Evolutionary conservation across 2,329 filamentous ascomycete species (phyloP).

Genomic region (Cytospora piceicola): DNA sequence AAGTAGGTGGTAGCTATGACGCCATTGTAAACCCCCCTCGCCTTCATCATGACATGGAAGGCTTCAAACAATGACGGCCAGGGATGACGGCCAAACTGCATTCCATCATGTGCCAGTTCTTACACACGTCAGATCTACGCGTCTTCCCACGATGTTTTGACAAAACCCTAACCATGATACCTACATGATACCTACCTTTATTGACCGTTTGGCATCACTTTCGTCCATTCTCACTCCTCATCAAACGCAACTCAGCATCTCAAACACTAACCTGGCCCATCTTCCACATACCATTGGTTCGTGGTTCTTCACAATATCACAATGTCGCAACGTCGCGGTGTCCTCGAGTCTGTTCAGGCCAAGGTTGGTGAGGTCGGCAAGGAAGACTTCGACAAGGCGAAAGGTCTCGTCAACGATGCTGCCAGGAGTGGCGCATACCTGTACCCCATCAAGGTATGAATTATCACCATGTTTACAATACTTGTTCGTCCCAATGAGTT

Average conservation of each 20-base stretch:
- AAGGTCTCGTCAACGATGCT: slow-evolving; percentile 67
- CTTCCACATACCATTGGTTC: not conserved
- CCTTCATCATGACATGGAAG: slow-evolving; percentile 3
- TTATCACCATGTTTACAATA: not conserved
- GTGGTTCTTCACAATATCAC: not conserved
- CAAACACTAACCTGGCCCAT: not conserved
- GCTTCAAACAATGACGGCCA: not conserved
- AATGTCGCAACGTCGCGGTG: slow-evolving; percentile 30
- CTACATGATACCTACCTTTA: not conserved
- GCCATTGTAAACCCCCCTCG: slow-evolving; percentile 1
- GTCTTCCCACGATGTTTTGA: not conserved
- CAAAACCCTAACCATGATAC: not conserved
- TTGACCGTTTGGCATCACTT: not conserved
- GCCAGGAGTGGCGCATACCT: slow-evolving; percentile 78
- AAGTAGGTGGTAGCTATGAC: not conserved
- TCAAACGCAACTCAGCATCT: not conserved
- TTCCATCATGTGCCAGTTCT: not conserved
- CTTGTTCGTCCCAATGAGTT: not conserved
- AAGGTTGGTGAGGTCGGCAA: slow-evolving; percentile 57
- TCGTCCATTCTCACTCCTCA: not conserved
- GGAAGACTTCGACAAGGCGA: slow-evolving; percentile 73
- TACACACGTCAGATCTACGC: not conserved
- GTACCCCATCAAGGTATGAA: slow-evolving; percentile 70
- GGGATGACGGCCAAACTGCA: not conserved
- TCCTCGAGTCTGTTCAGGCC: slow-evolving; percentile 46